Evolutionary conservation across 1,284 basidiomycete species (phyloP), one percentile per base, ranked within the genome.

Genomic region (Athelia sp.): DNA sequence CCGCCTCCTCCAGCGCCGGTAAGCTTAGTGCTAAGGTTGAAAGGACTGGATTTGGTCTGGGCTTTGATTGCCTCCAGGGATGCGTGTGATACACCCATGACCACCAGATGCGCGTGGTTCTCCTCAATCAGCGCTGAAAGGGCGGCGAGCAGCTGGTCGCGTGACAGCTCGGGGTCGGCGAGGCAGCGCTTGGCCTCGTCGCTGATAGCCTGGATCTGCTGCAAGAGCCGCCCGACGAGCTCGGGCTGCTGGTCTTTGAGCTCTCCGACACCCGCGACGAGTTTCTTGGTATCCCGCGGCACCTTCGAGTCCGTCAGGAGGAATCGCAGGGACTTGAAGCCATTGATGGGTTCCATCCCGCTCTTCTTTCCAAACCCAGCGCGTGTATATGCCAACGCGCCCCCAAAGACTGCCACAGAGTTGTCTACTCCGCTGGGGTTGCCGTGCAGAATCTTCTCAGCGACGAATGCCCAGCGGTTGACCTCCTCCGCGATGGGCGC

Each of bases 1-100:
- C 97, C 97, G 15, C 97, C 97, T 23, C 97, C 97, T n/a, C 97
- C 97, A 2, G 97, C 96, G 36, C 97, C 97, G 2, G 97, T 99
- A 48, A 99, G 71, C 74, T 99, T 99, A n/a, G 96, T 98, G 56
- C 85, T 84, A 44, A 99, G 74, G 4, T 70, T 71, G 67, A 87
- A 90, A 6, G 84, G 84, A 53, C 71, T 61, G 14, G 73, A 72
- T 3, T 74, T 69, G 0, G 93, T 93, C 58, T 79, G 83, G 26
- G 74, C 70, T 48, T 87, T 82, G 58, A 98, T 93, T 35, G 76
- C 71, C 67, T 99, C 97, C 46, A 99, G 72, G 1, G 87, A 73
- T 3, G 90, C 82, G 66, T 99, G 97, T 1, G 92, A 93, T 21
- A 99, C 97, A n/a, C 88, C 90, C n/a, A 99, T 77, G 11, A 82